Evolutionary conservation across 371 early-diverging fungal species (phyloP), one percentile per base, ranked within the genome.

Genomic region (Lichtheimia ramosa): DNA sequence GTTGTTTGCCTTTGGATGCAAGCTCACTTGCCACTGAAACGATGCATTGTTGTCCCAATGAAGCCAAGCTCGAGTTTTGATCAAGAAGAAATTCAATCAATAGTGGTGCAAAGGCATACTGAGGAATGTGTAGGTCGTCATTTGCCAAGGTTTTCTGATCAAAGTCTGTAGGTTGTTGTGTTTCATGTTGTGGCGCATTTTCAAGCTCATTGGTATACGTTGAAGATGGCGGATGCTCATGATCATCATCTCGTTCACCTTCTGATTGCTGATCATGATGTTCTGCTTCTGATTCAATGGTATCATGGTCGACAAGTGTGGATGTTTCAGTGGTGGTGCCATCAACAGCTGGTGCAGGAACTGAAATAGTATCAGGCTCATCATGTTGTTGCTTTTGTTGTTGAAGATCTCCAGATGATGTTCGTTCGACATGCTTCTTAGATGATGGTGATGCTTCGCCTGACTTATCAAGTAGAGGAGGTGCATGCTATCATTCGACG

Each of bases 11-110:
- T 13, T 42, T 61, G 50, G 64, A 48, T 43, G 75, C 63, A 5
- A 86, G 63, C 43, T 77, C 79, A 13, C 73, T 70, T 2, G 81
- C 72, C 3, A 86, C 74, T 15, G 77, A 64, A 3, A 81, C 77
- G 24, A 84, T 71, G 18, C 81, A 80, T 18, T 81, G 73, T 41
- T 81, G 75, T 2, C 77, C 66, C 25, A 77, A 73, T 15, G 81
- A 73, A 2, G 83, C 81, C 4, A 83, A 64, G 3, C 60, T 71
- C 2, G 83, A 74, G 43, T 80, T 78, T 55, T 82, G 83, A 52
- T 82, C 83, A 48, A 84, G 50, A n/a, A 84, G 57, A 18, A 83
- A 65, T 15, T 77, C 74, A 54, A 81, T 68, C 48, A 84, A 67
- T 13, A 81, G 56, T 15, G 70, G 64, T 8, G 74, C 69, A 59